Base-by-base conservation (phyloP, 306 rosid species). In the Lablab purpureus region DNA sequence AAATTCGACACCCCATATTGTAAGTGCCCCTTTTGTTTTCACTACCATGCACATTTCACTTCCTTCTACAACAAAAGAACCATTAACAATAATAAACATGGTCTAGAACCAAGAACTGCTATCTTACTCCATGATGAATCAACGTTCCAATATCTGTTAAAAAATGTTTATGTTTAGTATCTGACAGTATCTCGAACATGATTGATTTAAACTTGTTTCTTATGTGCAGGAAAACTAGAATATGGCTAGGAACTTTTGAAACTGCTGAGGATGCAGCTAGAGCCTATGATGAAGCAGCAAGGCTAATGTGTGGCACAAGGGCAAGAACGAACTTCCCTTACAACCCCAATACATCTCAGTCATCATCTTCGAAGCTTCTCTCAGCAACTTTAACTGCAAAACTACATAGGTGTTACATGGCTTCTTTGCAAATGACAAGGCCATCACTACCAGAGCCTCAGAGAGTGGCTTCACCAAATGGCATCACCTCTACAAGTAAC, bases 201-300 rank as follows among this genome's bases (percentile, higher is more conserved):
- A 23, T 14, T 58, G 37, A 25, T 25, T 12, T 15, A 12, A 25
- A 58, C 65, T 58, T 7, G 65, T 4, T 40, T 9, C 0, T 12
- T 14, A 8, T 55, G 19, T 88, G 73, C 86, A 95, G 99, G 88
- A 95, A 95, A 83, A 95, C 99, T 22, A 90, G 99, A 73, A 92
- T 95, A 71, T 95, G 99, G 99, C 87, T 95, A 0, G 99, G 99
- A 4, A 95, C 99, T 0, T 95, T 95, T 60, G 99, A 92, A 79
- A 95, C 99, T 0, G 98, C 98, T 0, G 99, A 95, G 17, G 98
- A 95, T 79, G 99, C 99, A 0, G 99, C 99, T 0, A 79, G 90
- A 43, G 99, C 99, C 1, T 95, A 95, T 19, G 99, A 95, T 45
- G 99, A 92, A 75, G 99, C 98, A 10, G 98, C 99, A 1, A 88